These are phyloP conservation scores for Aspergillus sp. DNA, from an alignment of 2,329 filamentous ascomycete species.

Conservation along the genomic window DNA sequence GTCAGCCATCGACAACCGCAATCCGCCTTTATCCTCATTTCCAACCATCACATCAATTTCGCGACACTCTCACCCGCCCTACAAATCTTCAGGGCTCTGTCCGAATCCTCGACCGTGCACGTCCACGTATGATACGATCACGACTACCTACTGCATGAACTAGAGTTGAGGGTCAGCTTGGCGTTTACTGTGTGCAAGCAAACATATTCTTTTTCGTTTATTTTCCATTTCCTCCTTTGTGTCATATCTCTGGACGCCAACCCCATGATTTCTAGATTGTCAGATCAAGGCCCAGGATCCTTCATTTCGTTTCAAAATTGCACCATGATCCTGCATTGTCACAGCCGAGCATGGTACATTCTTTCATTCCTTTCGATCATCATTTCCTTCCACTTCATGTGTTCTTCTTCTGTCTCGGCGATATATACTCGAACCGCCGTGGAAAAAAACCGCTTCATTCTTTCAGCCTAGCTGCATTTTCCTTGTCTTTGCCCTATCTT, in stretches of 20 bases:
- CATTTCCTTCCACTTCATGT: constrained; percentile 17
- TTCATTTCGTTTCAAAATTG: background rate
- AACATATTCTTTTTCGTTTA: constrained; percentile 21
- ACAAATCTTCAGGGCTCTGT: constrained; percentile 16
- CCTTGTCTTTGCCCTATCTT: constrained; percentile 16
- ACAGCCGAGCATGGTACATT: constrained; percentile 7
- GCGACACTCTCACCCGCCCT: constrained; percentile 11
- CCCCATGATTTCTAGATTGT: constrained; percentile 10
- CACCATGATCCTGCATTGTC: constrained; percentile 2
- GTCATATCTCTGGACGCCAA: constrained; percentile 14
- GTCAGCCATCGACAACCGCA: constrained; percentile 3
- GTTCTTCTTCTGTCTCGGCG: constrained; percentile 10
- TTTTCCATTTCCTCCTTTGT: constrained; percentile 13
- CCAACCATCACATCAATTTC: constrained; percentile 11
- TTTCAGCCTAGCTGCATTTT: background rate
- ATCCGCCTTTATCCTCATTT: constrained; percentile 1
- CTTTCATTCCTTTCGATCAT: constrained; percentile 11
- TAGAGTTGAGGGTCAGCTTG: constrained; percentile 42
- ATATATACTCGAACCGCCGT: constrained; percentile 9
- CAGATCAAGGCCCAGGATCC: constrained; percentile 8
- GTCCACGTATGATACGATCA: constrained; percentile 46
- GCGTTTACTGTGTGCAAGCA: constrained; percentile 42
- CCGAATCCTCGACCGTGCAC: constrained; percentile 30
- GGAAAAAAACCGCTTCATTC: constrained; percentile 2
- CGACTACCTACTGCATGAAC: constrained; percentile 47